Evolutionary conservation across 2,329 filamentous ascomycete genomes (phyloP), one percentile per base, ranked within the genome.

Genomic region (Pleomassaria siparia): DNA sequence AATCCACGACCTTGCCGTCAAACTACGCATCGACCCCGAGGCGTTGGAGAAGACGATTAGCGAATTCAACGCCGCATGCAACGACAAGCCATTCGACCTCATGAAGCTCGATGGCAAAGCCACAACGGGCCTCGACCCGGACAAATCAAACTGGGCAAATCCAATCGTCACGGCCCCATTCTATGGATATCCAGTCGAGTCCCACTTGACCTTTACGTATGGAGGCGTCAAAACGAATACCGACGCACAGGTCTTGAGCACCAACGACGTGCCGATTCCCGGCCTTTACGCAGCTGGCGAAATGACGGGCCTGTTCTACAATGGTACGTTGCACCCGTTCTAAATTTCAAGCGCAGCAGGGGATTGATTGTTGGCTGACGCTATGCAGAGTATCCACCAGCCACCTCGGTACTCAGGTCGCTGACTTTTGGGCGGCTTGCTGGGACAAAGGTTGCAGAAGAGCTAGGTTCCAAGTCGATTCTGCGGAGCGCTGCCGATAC

Each of bases 91-190:
- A 8, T 75, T 74, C 48, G 63, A 74, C 46, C 54, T 74, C 21
- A 71, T 74, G 70, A 69, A 67, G 49, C 61, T 74, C 5, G 70
- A 73, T 43, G 69, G 69, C 4, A 75, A 74, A 49, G 60, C 66
- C 1, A 74, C 71, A 0, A 66, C 50, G 2, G 71, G 70, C 3
- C 56, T 74, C 4, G 59, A 52, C 18, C 66, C 67, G 2, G 67
- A 72, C 44, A 72, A 73, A 55, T 69, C 64, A 1, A 74, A 73
- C 28, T 74, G 71, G 71, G 71, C 71, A n/a, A 65, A 65, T 30
- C 29, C 29, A 5, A 30, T 30, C 15, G 29, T n/a, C 6, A 30
- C 8, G 29, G 10, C 29, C 13, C 6, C 29, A n/a, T 30, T 30
- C 29, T 30, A 30, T 30, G 29, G 29, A 30, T 30, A n/a, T n/a